phyloP scores from a whole-genome alignment of 106 monocot species.

The Acorus gramineus region DNA sequence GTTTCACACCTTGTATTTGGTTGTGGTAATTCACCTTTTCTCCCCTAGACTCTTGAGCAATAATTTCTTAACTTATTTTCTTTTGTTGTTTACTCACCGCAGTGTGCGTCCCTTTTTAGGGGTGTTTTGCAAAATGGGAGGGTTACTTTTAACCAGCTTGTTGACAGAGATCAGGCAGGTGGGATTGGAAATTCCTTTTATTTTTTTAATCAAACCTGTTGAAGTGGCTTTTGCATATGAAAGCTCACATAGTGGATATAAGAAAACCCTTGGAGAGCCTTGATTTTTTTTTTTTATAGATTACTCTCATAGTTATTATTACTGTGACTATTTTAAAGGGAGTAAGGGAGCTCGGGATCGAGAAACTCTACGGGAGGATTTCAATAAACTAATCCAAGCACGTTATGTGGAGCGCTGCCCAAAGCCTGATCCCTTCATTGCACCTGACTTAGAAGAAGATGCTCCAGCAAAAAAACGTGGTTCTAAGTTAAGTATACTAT shows the following conservation, averaged over 20 bases:
- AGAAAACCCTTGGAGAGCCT: neutral
- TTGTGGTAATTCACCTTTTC: no score
- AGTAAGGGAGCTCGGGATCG: conserved; percentile 15
- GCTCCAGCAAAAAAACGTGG: conserved; percentile 27
- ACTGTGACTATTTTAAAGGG: conserved; percentile 6
- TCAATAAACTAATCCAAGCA: conserved; percentile 56
- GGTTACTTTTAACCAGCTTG: conserved; percentile 78
- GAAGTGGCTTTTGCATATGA: no score
- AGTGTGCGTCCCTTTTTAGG: conserved; percentile 61
- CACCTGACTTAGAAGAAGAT: conserved; percentile 21
- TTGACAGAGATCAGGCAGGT: conserved; percentile 13
- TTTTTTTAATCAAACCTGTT: no score
- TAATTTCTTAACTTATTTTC: no score
- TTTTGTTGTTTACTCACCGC: conserved; percentile 1
- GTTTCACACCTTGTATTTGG: no score
- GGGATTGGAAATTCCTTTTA: no score
- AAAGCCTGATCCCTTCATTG: conserved; percentile 68
- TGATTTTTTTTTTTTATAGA: neutral
- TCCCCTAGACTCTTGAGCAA: no score
- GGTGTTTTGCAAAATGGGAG: conserved; percentile 90
- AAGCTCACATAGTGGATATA: no score
- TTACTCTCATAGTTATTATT: neutral
- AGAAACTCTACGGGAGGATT: conserved; percentile 27
- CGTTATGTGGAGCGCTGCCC: conserved; percentile 92
- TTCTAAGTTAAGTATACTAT: conserved; percentile 42